A percentile compares a stretch with the other conserved stretches of the same genome.
These are phyloP conservation scores for Paramarasmius palmivorus DNA, from an alignment of 1,284 basidiomycete species.

Conservation along the genomic window DNA sequence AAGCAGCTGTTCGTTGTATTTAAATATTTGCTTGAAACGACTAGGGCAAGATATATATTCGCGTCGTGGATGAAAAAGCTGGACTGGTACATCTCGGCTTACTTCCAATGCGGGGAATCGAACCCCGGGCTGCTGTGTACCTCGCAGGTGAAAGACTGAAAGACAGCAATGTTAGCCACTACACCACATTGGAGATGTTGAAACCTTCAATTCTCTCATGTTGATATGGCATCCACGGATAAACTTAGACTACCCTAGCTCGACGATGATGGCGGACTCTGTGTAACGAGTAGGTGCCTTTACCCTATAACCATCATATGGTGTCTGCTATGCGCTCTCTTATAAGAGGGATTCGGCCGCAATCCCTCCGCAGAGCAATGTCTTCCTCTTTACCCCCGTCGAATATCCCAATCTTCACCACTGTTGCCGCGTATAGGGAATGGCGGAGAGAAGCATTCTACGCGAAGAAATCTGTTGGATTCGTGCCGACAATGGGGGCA, in stretches of 20 bases:
- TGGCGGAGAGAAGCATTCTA: constrained; percentile 76
- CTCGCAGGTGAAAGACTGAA: not conserved
- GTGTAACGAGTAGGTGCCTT: too few relatives aligned
- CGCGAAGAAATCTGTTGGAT: constrained; percentile 75
- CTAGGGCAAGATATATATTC: too few relatives aligned
- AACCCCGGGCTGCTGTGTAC: constrained; percentile 16
- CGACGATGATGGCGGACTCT: too few relatives aligned
- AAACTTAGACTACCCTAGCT: too few relatives aligned
- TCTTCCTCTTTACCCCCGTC: constrained; percentile 41
- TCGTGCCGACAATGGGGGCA: constrained; percentile 97
- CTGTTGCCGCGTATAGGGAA: constrained; percentile 67
- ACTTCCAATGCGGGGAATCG: constrained; percentile 17
- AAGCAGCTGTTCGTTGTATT: too few relatives aligned
- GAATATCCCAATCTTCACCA: constrained; percentile 76
- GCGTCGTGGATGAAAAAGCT: constrained; percentile 1
- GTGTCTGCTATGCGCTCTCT: too few relatives aligned
- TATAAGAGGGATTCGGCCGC: too few relatives aligned
- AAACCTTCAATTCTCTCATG: too few relatives aligned
- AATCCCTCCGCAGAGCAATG: constrained; percentile 13
- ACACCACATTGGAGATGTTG: constrained; percentile 12
- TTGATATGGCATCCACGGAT: too few relatives aligned
- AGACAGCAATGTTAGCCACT: constrained; percentile 17
- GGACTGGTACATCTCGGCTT: not conserved
- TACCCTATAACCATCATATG: too few relatives aligned
- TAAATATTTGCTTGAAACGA: too few relatives aligned